These are phyloP conservation scores for Platanus orientalis DNA, from an alignment of 164 flowering plant genomes.

Conservation along the genomic window DNA sequence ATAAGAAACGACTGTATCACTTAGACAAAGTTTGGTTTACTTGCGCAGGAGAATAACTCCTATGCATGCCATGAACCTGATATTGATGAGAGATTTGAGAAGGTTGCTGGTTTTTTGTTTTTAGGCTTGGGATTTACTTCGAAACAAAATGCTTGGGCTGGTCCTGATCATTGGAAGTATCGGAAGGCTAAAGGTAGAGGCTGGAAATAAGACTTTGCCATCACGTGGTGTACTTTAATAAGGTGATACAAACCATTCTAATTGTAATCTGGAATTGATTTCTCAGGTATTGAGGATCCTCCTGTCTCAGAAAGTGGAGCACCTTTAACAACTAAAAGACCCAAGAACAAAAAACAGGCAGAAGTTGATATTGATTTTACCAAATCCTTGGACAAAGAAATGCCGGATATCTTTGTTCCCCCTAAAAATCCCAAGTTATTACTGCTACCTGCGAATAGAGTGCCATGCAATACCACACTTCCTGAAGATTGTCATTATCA, in stretches of 20 bases:
- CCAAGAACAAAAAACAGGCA: slow-evolving; percentile 49
- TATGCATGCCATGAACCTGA: slow-evolving; percentile 35
- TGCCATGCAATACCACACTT: slow-evolving; percentile 51
- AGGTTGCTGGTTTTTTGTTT: slow-evolving; percentile 53
- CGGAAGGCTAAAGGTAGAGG: slow-evolving; percentile 60
- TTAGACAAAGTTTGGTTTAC: slow-evolving; percentile 1
- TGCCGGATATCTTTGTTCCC: slow-evolving; percentile 63
- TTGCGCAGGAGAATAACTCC: slow-evolving; percentile 51
- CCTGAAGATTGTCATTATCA: slow-evolving; percentile 99
- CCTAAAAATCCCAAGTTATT: slow-evolving; percentile 81
- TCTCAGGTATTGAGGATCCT: slow-evolving; percentile 44
- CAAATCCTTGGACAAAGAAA: slow-evolving; percentile 50
- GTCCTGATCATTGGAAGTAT: slow-evolving; percentile 99
- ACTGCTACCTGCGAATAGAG: slow-evolving; percentile 62
- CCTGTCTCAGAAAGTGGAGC: slow-evolving; percentile 38
- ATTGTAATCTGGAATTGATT: slow-evolving; percentile 8
- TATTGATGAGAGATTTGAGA: slow-evolving; percentile 46
- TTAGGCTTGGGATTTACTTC: slow-evolving; percentile 58
- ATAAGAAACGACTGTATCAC: not conserved
- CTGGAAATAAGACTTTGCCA: not conserved
- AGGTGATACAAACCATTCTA: not conserved
- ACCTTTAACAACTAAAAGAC: slow-evolving; percentile 39
- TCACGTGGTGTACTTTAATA: not conserved
- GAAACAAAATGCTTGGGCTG: slow-evolving; percentile 95
- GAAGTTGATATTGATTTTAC: slow-evolving; percentile 65